Evolutionary conservation across 257 asterid genomes (phyloP).

Genomic region (Penstemon newberryi): DNA sequence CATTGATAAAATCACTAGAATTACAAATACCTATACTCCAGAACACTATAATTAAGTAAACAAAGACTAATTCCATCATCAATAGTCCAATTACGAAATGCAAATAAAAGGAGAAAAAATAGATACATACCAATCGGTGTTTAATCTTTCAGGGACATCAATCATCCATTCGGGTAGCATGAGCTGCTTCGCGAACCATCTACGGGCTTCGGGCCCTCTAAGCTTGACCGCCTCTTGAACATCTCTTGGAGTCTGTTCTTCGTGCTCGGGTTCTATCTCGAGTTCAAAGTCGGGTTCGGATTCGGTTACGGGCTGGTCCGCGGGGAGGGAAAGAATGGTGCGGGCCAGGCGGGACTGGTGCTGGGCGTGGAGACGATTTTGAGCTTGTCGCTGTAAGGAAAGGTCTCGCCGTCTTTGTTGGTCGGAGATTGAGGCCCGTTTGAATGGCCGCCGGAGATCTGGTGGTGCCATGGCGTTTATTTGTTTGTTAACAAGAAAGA

Average conservation of each 20-base stretch:
- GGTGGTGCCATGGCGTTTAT: slow-evolving; percentile 59
- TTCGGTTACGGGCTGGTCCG: slow-evolving; percentile 14
- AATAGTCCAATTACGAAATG: background rate
- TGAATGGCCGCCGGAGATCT: slow-evolving; percentile 82
- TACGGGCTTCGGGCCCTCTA: slow-evolving; percentile 79
- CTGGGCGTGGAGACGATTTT: slow-evolving; percentile 84
- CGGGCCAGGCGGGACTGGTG: slow-evolving; percentile 83
- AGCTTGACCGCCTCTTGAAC: slow-evolving; percentile 64
- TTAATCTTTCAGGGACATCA: slow-evolving; percentile 73
- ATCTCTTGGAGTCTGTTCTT: slow-evolving; percentile 40
- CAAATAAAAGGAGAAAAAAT: background rate
- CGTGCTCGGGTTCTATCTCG: slow-evolving; percentile 27
- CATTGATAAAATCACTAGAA: background rate
- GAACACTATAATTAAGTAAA: slow-evolving; percentile 16
- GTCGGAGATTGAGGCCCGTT: slow-evolving; percentile 82
- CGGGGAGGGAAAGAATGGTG: slow-evolving; percentile 56
- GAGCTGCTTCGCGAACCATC: slow-evolving; percentile 92
- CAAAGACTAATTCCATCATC: background rate
- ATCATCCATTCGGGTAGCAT: slow-evolving; percentile 99
- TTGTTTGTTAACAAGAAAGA: too few species aligned
- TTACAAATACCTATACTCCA: background rate
- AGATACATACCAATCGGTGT: slow-evolving; percentile 60
- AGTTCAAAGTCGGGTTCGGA: slow-evolving; percentile 29
- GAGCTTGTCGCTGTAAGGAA: slow-evolving; percentile 76
- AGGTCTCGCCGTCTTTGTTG: slow-evolving; percentile 88